Evolutionary conservation across 2,329 filamentous ascomycete genomes (phyloP).

Genomic region (Alternaria sp.): DNA sequence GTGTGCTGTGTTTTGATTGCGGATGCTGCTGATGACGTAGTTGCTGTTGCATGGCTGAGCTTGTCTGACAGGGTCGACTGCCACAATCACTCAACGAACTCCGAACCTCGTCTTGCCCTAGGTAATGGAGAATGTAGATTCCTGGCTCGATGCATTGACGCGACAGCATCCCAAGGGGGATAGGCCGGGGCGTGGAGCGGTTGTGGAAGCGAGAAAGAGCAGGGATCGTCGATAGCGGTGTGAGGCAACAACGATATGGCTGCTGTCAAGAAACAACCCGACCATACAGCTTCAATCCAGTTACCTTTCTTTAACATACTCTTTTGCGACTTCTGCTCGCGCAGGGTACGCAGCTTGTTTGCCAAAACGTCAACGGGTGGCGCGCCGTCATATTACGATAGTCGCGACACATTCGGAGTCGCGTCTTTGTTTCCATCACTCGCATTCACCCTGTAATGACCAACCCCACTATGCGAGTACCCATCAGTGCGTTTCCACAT

Average conservation of each 20-base stretch:
- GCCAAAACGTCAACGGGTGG: conserved; percentile 3
- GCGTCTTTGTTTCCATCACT: conserved; percentile 12
- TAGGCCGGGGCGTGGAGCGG: not conserved
- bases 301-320: not conserved
- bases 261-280: not conserved
- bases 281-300: not conserved
- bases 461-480: conserved; percentile 4
- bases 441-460: not conserved
- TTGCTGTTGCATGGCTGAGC: not conserved
- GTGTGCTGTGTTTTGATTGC: not conserved
- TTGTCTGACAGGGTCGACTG: not conserved
- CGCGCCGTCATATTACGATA: not conserved
- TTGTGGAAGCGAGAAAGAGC: conserved; percentile 7
- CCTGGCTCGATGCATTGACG: not conserved
- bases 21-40: not conserved
- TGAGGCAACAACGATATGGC: conserved; percentile 4
- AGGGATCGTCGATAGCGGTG: conserved; percentile 14
- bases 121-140: rapidly evolving
- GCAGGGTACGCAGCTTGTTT: not conserved
- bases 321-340: not conserved
- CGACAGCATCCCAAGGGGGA: not conserved
- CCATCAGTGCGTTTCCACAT: not conserved
- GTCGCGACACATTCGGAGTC: conserved; percentile 3
- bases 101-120: too few relatives aligned
- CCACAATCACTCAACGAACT: rapidly evolving